Base-by-base conservation (phyloP, 192 early-diverging fungal genomes). In the Fimicolochytrium jonesii region DNA sequence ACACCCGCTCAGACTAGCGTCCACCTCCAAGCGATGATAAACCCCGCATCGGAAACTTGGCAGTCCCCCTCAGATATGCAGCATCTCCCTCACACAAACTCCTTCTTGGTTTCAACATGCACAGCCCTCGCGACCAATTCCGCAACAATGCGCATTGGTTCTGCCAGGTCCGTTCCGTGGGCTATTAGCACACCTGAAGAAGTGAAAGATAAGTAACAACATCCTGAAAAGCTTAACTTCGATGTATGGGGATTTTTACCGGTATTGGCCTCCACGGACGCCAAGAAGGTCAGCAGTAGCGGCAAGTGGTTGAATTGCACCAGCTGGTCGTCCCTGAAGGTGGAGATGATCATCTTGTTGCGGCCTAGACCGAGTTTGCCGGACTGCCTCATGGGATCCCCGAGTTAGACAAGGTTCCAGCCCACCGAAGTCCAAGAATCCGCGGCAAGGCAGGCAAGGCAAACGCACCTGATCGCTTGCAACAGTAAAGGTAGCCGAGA, bases 391-490 rank as follows among this genome's bases (percentile, higher is more conserved):
- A n/a, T n/a, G n/a, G n/a, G n/a, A n/a, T n/a, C n/a, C n/a, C n/a
- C n/a, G n/a, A n/a, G n/a, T n/a, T n/a, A n/a, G n/a, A n/a, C n/a
- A n/a, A n/a, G n/a, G n/a, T n/a, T n/a, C n/a, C n/a, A n/a, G n/a
- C n/a, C n/a, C n/a, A n/a, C n/a, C n/a, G n/a, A n/a, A n/a, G n/a
- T n/a, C n/a, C n/a, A n/a, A n/a, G n/a, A n/a, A n/a, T n/a, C n/a
- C n/a, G n/a, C n/a, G n/a, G n/a, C n/a, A n/a, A n/a, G n/a, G n/a
- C n/a, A n/a, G n/a, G n/a, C n/a, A n/a, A n/a, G n/a, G n/a, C n/a
- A n/a, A n/a, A n/a, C n/a, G n/a, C 77, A 77, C 84, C 74, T 87
- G 85, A 30, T 85, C 78, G 55, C 77, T 84, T 18, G 81, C 75
- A 20, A 83, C 61, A 13, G 81, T 68, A 67, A 85, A 87, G 6